Percentiles rank a stretch among this genome's conserved stretches.
Conservation (phyloP, 1,284 basidiomycete genomes). For the Ceratobasidium papillatum region DNA sequence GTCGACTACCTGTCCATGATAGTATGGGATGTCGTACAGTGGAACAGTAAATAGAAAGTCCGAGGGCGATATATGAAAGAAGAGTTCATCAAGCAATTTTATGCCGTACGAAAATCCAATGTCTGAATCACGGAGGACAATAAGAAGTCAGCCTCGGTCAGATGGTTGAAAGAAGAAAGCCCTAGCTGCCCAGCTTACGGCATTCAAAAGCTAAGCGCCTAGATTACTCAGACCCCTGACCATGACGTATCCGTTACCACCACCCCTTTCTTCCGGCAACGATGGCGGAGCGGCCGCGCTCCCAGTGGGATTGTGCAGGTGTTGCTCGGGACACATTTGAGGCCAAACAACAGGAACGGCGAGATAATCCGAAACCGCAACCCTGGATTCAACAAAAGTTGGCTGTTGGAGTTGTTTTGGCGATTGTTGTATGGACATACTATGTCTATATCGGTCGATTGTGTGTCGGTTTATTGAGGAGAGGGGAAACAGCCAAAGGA, state of each 20-base stretch:
- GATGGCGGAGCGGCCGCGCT: constrained; percentile 26
- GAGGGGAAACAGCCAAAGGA: constrained; percentile 45
- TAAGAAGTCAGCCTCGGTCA: neutral
- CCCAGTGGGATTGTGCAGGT: constrained; percentile 25
- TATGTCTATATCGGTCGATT: constrained; percentile 78
- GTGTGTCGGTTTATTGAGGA: constrained; percentile 68
- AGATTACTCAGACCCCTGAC: neutral
- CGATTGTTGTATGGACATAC: constrained; percentile 65
- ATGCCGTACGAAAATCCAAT: neutral
- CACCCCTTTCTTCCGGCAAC: neutral
- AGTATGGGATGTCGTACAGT: too few species aligned
- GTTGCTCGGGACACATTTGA: constrained; percentile 7
- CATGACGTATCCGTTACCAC: constrained; percentile 8
- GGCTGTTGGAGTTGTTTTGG: constrained; percentile 61
- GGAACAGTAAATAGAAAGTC: too few species aligned
- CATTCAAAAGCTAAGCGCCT: neutral
- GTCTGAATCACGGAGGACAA: neutral
- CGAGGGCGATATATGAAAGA: too few species aligned
- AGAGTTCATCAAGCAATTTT: too few species aligned
- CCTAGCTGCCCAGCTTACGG: neutral
- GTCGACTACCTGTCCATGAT: too few species aligned
- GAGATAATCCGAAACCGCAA: constrained; percentile 53
- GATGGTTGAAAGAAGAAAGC: neutral
- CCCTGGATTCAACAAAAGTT: constrained; percentile 71
- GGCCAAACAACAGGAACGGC: neutral